Percentiles rank a stretch among this genome's conserved stretches.
phyloP scores from a whole-genome alignment of 768 basidiomycete genomes.

The Lactarius indigo region DNA sequence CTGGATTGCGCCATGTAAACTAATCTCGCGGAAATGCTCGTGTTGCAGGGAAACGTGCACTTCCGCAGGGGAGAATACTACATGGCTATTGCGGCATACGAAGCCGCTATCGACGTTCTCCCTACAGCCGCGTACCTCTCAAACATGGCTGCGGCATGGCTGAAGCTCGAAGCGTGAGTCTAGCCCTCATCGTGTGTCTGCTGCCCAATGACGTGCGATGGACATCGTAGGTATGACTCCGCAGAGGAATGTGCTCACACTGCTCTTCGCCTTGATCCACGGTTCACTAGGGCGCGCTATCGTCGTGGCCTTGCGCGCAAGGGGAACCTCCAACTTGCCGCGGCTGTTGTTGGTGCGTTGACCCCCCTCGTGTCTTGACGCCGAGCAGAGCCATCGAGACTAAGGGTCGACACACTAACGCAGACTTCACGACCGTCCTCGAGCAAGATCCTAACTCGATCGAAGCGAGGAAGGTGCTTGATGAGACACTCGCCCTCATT shows the following conservation, averaged over 20 bases:
- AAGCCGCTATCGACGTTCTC: conserved; percentile 37
- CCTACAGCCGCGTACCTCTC: conserved; percentile 37
- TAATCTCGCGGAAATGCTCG: background rate
- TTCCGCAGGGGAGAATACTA: conserved; percentile 39
- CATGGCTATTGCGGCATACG: conserved; percentile 41
- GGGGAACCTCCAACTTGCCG: conserved; percentile 25
- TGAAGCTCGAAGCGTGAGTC: conserved; percentile 38
- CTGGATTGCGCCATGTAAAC: background rate
- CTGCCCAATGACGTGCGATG: background rate
- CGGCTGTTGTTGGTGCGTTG: conserved; percentile 29
- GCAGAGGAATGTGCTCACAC: background rate
- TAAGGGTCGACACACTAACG: background rate
- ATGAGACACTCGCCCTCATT: conserved; percentile 4
- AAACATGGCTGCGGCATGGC: conserved; percentile 42
- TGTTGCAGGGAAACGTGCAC: conserved; percentile 40
- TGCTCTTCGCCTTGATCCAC: conserved; percentile 28
- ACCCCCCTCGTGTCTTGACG: background rate
- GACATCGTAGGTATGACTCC: background rate
- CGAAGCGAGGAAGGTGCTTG: conserved; percentile 26
- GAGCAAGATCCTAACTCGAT: conserved; percentile 30
- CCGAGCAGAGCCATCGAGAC: conserved; percentile 14
- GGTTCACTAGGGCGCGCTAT: conserved; percentile 36
- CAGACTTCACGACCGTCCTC: conserved; percentile 34
- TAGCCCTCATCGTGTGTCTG: background rate
- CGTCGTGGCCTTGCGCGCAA: conserved; percentile 36